Base-by-base conservation (phyloP, 2,329 filamentous ascomycete species). In the Aspergillus brunneoviolaceus region DNA sequence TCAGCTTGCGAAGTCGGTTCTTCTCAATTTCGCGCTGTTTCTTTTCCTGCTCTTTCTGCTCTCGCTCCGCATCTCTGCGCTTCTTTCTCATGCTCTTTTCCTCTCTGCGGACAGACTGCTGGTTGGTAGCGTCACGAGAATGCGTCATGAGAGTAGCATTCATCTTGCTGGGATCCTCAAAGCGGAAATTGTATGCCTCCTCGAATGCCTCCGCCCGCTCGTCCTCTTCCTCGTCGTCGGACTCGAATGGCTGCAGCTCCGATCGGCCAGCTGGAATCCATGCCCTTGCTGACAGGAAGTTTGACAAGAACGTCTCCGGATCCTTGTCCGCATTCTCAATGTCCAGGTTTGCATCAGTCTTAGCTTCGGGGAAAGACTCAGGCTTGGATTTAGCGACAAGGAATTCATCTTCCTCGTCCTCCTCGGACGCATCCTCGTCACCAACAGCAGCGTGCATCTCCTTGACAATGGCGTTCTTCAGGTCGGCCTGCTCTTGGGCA, bases 161-260 rank as follows among this genome's bases (percentile, higher is more conserved):
- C 69, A 91, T 88, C 72, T 91, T 92, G 61, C 85, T 85, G 0
- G 95, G 92, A 69, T 98, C 91, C 74, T 99, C 95, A 71, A 99
- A 99, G 35, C 95, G 89, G 77, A 97, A 79, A 78, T 99, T 99
- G 80, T 96, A 99, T 4, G 93, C 93, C 65, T 90, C 85, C 78
- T 99, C 95, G 70, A 94, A 96, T 62, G 89, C 87, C 49, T 98
- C 94, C 27, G 93, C 93, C 50, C 86, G 84, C 29, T 85, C 83
- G 31, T 90, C 86, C 49, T 91, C 85, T 6, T 87, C 85, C n/a
- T 87, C 91, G 55, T 97, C 92, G 67, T 99, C 95, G 0, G 92
- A 96, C 72, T 97, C 92, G 59, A 99, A 90, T 0, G 93, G 90
- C 68, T 93, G 83, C 77, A 91, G 92, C 48, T 84, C 84, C 23